Conservation (phyloP, 2,329 filamentous ascomycete genomes). For the Colletotrichum sp. region DNA sequence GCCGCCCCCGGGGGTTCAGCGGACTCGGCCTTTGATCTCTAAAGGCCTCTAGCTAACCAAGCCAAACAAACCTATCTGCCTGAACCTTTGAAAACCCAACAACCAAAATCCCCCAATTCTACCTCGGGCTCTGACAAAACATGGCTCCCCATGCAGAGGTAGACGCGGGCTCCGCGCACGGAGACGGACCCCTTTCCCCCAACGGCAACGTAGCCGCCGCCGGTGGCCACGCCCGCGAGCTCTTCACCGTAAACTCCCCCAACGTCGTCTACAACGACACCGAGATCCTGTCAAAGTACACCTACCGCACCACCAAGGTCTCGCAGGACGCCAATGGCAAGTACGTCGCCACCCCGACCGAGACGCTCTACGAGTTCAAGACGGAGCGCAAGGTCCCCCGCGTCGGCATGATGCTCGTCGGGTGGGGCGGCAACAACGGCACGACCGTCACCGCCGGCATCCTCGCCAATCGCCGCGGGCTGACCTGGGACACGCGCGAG, state of each 20-base stretch:
- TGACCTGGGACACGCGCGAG: slow-evolving; percentile 94
- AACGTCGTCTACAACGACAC: slow-evolving; percentile 90
- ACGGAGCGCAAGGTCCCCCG: slow-evolving; percentile 92
- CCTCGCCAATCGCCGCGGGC: slow-evolving; percentile 86
- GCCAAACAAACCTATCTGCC: slow-evolving; percentile 30
- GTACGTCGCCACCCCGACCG: slow-evolving; percentile 83
- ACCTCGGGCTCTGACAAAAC: slow-evolving; percentile 5
- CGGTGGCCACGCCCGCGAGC: slow-evolving; percentile 54
- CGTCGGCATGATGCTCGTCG: slow-evolving; percentile 96
- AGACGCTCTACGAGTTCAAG: slow-evolving; percentile 97
- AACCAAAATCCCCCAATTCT: background rate
- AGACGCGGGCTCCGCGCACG: slow-evolving; percentile 62
- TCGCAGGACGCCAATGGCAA: slow-evolving; percentile 71
- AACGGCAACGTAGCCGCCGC: slow-evolving; percentile 37
- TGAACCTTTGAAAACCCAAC: slow-evolving; percentile 16
- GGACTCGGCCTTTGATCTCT: slow-evolving; percentile 55
- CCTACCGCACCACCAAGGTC: slow-evolving; percentile 92
- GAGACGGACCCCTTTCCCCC: slow-evolving; percentile 56
- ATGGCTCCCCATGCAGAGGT: slow-evolving; percentile 94
- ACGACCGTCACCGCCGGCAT: slow-evolving; percentile 97
- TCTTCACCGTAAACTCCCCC: slow-evolving; percentile 89
- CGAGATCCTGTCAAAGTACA: slow-evolving; percentile 92
- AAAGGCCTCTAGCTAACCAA: slow-evolving; percentile 49
- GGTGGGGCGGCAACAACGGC: slow-evolving; percentile 98
- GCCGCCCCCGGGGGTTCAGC: slow-evolving; percentile 84